phyloP scores from a whole-genome alignment of 164 flowering plant species.

The Tinospora cordifolia region DNA sequence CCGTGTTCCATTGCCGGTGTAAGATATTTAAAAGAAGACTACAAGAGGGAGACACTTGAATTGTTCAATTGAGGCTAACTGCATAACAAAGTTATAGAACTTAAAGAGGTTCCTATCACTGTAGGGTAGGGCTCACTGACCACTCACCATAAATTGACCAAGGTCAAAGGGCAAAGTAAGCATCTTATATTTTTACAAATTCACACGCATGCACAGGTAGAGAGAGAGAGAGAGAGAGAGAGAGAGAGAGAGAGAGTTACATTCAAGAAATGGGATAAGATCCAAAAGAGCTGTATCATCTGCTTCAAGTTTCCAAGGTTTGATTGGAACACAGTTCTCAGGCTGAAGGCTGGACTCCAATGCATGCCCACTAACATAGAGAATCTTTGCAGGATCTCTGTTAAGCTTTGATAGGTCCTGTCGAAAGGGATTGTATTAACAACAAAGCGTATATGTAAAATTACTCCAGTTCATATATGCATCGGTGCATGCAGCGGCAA shows the following conservation, averaged over 20 bases:
- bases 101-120: background rate
- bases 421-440: conserved; percentile 10
- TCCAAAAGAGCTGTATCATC: conserved; percentile 77
- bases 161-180: background rate
- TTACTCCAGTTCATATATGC: background rate
- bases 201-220: no score
- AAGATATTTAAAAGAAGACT: no score
- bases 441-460: no score
- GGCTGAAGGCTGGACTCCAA: conserved; percentile 70
- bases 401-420: conserved; percentile 89
- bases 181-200: background rate
- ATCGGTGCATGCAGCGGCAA: background rate
- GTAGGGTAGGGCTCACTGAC: background rate
- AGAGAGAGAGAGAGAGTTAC: conserved; percentile 29
- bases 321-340: conserved; percentile 62
- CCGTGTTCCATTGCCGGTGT: no score
- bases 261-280: conserved; percentile 85
- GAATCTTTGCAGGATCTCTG: conserved; percentile 64
- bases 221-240: background rate
- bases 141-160: background rate
- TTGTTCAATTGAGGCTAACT: no score
- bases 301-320: conserved; percentile 67
- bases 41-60: no score
- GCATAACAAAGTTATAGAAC: no score
- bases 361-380: conserved; percentile 85